These are phyloP conservation scores for Austropuccinia psidii DNA, from an alignment of 1,284 basidiomycete genomes.

Conservation along the genomic window DNA sequence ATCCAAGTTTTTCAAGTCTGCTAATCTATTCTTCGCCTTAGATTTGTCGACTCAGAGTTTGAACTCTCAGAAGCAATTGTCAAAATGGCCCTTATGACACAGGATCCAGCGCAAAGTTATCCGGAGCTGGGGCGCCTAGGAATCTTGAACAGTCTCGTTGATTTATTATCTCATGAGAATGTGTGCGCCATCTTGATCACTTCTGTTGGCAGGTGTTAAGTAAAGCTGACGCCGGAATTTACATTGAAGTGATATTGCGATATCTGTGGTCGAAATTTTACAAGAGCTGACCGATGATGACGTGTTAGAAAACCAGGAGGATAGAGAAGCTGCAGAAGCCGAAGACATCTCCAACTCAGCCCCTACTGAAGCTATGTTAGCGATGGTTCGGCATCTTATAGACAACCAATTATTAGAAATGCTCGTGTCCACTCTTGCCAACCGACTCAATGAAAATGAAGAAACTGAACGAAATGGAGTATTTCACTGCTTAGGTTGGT, in stretches of 20 bases:
- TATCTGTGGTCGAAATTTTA: conserved; percentile 80
- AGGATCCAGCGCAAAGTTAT: conserved; percentile 73
- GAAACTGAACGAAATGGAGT: conserved; percentile 82
- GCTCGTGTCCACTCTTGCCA: conserved; percentile 74
- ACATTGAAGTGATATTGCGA: conserved; percentile 91
- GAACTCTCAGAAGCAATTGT: conserved; percentile 83
- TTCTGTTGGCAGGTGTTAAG: neutral
- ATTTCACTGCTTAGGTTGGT: conserved; percentile 73
- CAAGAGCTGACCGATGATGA: conserved; percentile 96
- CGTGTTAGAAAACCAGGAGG: conserved; percentile 67
- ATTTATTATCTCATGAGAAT: conserved; percentile 57
- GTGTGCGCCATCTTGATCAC: conserved; percentile 36
- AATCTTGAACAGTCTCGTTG: conserved; percentile 62
- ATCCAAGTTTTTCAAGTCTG: neutral
- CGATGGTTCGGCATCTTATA: conserved; percentile 54
- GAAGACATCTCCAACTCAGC: conserved; percentile 42
- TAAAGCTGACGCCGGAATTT: conserved; percentile 50
- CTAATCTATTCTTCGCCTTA: conserved; percentile 46
- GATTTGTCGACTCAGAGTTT: conserved; percentile 97
- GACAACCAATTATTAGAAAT: conserved; percentile 76
- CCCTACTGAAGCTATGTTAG: conserved; percentile 39
- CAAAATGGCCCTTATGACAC: conserved; percentile 71
- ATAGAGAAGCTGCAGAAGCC: conserved; percentile 59
- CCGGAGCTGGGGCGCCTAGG: conserved; percentile 77
- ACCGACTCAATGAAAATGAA: conserved; percentile 68